Conservation (phyloP, 2,329 filamentous ascomycete species). For the Orbilia javanica region DNA sequence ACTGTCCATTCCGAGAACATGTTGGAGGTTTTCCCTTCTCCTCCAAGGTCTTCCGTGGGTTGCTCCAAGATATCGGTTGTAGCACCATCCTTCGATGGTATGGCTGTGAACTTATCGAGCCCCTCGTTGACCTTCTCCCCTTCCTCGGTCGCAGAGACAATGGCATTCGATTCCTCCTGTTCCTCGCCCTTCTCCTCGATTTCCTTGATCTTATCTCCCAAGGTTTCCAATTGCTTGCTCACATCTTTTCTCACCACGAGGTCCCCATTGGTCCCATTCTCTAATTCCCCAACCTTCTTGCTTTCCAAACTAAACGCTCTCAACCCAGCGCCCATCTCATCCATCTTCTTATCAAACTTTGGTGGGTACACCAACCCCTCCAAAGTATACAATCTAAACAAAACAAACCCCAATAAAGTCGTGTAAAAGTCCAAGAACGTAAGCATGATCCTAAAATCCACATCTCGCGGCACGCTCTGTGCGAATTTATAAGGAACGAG, state of each 20-base stretch:
- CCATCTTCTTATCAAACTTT: conserved; percentile 87
- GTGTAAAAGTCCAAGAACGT: conserved; percentile 99
- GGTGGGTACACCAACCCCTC: conserved; percentile 94
- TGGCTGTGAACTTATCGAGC: conserved; percentile 93
- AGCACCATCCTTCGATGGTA: conserved; percentile 71
- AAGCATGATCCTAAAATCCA: conserved; percentile 99
- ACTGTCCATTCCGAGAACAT: conserved; percentile 74
- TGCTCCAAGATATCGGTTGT: conserved; percentile 89
- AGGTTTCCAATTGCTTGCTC: conserved; percentile 60
- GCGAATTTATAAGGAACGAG: conserved; percentile 98
- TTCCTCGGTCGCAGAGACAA: conserved; percentile 24
- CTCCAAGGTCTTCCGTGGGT: conserved; percentile 69
- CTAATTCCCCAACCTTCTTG: conserved; percentile 67
- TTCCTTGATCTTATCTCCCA: conserved; percentile 61
- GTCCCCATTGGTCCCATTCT: conserved; percentile 28
- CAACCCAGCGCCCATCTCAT: conserved; percentile 89
- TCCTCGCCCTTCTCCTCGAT: conserved; percentile 44
- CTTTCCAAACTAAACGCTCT: conserved; percentile 91
- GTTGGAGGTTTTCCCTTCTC: conserved; percentile 66
- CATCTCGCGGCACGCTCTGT: conserved; percentile 89
- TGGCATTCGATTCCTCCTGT: neutral
- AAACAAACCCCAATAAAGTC: conserved; percentile 92
- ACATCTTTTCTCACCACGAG: conserved; percentile 57
- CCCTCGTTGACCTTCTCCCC: conserved; percentile 65
- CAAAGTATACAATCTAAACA: conserved; percentile 92